Evolutionary conservation across 768 basidiomycete genomes (phyloP), one percentile per base, ranked within the genome.

Genomic region (Termitomyces sp.): DNA sequence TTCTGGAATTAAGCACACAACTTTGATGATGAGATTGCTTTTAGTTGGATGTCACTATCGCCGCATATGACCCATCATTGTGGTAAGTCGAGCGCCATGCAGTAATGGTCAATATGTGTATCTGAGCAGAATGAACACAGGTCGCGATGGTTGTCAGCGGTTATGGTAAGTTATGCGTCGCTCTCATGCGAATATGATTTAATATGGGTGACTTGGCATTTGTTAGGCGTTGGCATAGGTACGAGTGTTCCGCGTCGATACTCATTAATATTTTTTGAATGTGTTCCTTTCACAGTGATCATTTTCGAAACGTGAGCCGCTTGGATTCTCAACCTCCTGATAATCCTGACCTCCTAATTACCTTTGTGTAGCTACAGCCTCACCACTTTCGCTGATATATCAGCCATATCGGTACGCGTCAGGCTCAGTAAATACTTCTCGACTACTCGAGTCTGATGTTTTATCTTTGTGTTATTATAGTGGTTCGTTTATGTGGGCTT

Each of bases 401-500:
- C 42, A 5, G 16, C 32, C 15, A 66, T 69, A n/a, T 65, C 65
- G 40, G 69, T 68, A 28, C 35, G 66, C 45, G 3, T n/a, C 28
- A 18, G 18, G 32, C 11, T 15, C 7, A 36, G n/a, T 12, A 1
- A 3, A 4, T 13, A 7, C n/a, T n/a, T 0, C 9, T n/a, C n/a
- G n/a, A n/a, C n/a, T n/a, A n/a, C n/a, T n/a, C n/a, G n/a, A n/a
- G n/a, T n/a, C n/a, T n/a, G n/a, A n/a, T n/a, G n/a, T n/a, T n/a
- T n/a, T n/a, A n/a, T n/a, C n/a, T n/a, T n/a, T n/a, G n/a, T n/a
- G 52, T 4, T 11, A 5, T 22, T 8, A 20, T 18, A 73, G 70
- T 73, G 71, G 70, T 66, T 63, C 11, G 59, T 73, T 13, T 69
- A 68, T 39, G 50, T 66, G 8, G 66, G 69, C 22, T 69, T 70